Conservation (phyloP, 306 rosid species). For the Astragalus membranaceus region DNA sequence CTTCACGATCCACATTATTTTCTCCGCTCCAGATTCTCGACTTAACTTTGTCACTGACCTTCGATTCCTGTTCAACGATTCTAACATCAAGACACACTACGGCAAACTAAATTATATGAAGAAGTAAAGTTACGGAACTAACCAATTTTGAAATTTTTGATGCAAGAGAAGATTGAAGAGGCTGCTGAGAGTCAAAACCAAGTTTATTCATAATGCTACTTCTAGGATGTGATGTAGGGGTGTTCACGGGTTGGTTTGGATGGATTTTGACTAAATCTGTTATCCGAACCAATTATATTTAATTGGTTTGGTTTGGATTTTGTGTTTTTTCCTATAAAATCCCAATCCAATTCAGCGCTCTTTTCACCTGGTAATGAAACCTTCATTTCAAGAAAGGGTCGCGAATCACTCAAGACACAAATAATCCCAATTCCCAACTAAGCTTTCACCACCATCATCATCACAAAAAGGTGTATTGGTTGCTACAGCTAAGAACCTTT, state of each 20-base stretch:
- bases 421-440: constrained; percentile 72
- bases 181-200: constrained; percentile 89
- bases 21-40: constrained; percentile 66
- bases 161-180: constrained; percentile 70
- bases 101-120: constrained; percentile 28
- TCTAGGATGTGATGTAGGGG: too few relatives aligned
- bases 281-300: too few relatives aligned
- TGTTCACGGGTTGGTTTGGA: too few relatives aligned
- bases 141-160: constrained; percentile 90
- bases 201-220: constrained; percentile 47
- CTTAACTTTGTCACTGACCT: constrained; percentile 86
- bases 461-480: constrained; percentile 80
- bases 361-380: constrained; percentile 24
- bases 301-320: too few relatives aligned
- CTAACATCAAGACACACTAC: constrained; percentile 38
- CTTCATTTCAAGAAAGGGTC: constrained; percentile 57
- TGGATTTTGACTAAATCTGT: constrained; percentile 22
- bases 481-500: constrained; percentile 45
- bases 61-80: constrained; percentile 67
- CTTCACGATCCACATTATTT: constrained; percentile 54
- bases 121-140: constrained; percentile 35
- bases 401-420: constrained; percentile 66
- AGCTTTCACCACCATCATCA: constrained; percentile 63
- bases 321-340: too few relatives aligned
- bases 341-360: constrained; percentile 37